Evolutionary conservation across 306 rosid species (phyloP).

Genomic region (Vicia faba): DNA sequence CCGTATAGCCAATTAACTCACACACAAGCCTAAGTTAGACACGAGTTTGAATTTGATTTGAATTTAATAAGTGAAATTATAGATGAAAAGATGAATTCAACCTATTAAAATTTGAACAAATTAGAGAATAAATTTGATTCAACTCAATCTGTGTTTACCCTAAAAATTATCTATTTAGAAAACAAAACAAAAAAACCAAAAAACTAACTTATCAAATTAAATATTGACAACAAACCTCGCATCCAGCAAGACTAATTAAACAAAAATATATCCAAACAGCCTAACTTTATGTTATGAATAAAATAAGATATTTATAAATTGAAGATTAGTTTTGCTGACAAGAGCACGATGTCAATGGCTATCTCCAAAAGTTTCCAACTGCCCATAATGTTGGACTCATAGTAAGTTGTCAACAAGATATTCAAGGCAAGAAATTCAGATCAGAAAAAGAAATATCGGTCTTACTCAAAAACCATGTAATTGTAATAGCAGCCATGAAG

Average conservation of each 20-base stretch:
- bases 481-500: neutral
- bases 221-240: neutral
- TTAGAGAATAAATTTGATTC: too few relatives aligned
- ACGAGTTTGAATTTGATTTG: too few relatives aligned
- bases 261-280: neutral
- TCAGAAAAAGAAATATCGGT: neutral
- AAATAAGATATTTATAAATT: neutral
- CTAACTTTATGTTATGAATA: neutral
- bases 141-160: too few relatives aligned
- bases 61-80: too few relatives aligned
- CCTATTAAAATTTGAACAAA: too few relatives aligned
- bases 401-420: neutral
- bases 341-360: conserved; percentile 25
- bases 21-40: too few relatives aligned
- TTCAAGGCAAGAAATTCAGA: neutral
- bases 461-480: neutral
- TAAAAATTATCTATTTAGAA: too few relatives aligned
- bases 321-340: conserved; percentile 32
- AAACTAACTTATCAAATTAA: neutral
- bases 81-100: too few relatives aligned
- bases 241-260: neutral
- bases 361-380: conserved; percentile 22
- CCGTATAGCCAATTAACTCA: too few relatives aligned
- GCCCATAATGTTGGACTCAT: conserved; percentile 21
- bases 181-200: too few relatives aligned